Percentiles rank a stretch among this genome's conserved stretches.
These are phyloP conservation scores for Penicillium sclerotigenum DNA, from an alignment of 2,329 filamentous ascomycete species.

Conservation along the genomic window DNA sequence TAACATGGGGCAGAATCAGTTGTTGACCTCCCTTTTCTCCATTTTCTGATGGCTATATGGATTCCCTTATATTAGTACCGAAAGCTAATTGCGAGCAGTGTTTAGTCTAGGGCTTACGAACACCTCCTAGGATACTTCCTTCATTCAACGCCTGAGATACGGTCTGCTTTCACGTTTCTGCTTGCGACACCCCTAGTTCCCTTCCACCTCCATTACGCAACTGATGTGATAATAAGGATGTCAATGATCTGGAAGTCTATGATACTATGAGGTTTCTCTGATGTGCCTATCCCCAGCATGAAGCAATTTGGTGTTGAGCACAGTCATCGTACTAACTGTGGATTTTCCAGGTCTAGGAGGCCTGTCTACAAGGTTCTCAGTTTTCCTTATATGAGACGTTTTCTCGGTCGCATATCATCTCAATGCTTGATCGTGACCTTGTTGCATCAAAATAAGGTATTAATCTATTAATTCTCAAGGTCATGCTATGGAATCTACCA, in stretches of 20 bases:
- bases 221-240: neutral
- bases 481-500: neutral
- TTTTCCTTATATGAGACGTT: neutral
- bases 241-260: neutral
- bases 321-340: neutral
- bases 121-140: neutral
- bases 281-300: neutral
- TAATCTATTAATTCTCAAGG: neutral
- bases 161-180: neutral
- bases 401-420: neutral
- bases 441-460: neutral
- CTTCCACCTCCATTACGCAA: neutral
- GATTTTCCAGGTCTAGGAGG: neutral
- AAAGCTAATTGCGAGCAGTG: neutral
- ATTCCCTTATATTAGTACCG: neutral
- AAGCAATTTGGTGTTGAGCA: neutral
- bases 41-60: neutral
- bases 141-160: neutral
- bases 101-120: neutral
- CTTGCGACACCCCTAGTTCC: neutral
- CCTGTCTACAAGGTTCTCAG: too few species aligned
- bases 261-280: neutral
- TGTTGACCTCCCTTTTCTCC: neutral
- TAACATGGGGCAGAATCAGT: neutral
- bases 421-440: neutral